A percentile compares a stretch with the other conserved stretches of the same genome.
Evolutionary conservation across 2,329 filamentous ascomycete species (phyloP).

Genomic region (Myriosclerotinia curreyana): DNA sequence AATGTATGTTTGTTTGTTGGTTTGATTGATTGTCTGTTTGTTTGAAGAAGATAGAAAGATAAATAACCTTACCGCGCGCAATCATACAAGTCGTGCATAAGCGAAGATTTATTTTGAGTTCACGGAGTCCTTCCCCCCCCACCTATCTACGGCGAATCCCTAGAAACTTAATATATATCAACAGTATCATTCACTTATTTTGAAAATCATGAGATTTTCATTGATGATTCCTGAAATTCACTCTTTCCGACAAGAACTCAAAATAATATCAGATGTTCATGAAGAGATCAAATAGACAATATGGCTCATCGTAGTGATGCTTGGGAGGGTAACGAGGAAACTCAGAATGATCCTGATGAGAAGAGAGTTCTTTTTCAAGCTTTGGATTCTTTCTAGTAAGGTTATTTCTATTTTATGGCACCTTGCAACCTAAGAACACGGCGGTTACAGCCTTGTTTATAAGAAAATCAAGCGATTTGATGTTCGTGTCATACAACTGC

Average conservation of each 20-base stretch:
- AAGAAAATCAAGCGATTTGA: not conserved
- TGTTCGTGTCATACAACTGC: no score
- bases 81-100: slow-evolving; percentile 14
- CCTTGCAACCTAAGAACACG: not conserved
- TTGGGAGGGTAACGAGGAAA: slow-evolving; percentile 50
- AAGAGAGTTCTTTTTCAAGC: slow-evolving; percentile 74
- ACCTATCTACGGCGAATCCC: not conserved
- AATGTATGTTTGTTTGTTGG: slow-evolving; percentile 8
- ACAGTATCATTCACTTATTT: not conserved
- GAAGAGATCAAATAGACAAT: not conserved
- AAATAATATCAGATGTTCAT: not conserved
- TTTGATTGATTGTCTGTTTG: not conserved
- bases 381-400: slow-evolving; percentile 86
- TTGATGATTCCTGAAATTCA: not conserved
- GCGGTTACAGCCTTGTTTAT: no score
- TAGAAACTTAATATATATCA: not conserved
- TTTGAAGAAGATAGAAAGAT: not conserved
- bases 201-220: not conserved
- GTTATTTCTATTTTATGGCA: slow-evolving; percentile 29
- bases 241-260: not conserved
- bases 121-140: no score
- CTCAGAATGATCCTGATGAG: slow-evolving; percentile 67
- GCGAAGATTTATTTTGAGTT: slow-evolving; percentile 9
- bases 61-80: not conserved
- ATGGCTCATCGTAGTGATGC: slow-evolving; percentile 9